Percentiles rank a stretch among this genome's conserved stretches.
These are phyloP conservation scores for Astrothelium macrocarpum DNA, from an alignment of 495 filamentous ascomycete species.

Conservation along the genomic window DNA sequence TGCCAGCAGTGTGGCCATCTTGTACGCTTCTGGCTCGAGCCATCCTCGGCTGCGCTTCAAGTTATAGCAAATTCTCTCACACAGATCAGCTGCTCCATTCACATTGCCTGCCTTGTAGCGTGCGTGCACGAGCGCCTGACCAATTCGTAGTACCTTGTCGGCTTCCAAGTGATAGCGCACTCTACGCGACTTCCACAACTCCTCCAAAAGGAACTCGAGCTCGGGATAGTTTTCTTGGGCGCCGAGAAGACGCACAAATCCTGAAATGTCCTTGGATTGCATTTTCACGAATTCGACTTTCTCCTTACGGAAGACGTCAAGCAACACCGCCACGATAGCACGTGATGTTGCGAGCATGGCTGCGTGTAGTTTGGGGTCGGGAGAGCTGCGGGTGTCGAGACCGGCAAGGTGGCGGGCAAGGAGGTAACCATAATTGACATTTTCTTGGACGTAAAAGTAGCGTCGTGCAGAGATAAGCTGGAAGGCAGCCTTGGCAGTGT, in stretches of 20 bases:
- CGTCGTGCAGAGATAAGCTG: not conserved
- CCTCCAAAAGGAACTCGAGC: not conserved
- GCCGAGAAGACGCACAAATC: not conserved
- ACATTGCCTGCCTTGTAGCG: not conserved
- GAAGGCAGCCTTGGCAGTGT: not conserved
- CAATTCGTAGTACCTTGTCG: not conserved
- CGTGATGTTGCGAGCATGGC: not conserved
- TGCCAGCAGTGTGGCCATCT: not conserved
- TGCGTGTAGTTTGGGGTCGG: not conserved
- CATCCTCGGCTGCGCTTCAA: not conserved
- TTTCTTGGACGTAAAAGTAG: not conserved
- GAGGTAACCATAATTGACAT: not conserved
- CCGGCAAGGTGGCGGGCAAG: not conserved
- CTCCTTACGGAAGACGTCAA: not conserved
- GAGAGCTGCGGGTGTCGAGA: not conserved
- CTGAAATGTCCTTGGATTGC: not conserved
- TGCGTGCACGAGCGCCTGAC: not conserved
- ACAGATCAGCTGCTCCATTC: not conserved
- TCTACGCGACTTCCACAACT: not conserved
- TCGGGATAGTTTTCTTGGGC: not conserved
- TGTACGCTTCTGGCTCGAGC: not conserved
- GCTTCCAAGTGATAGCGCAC: not conserved
- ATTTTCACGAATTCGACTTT: not conserved
- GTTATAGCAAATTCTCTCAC: not conserved
- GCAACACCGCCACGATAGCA: not conserved